Percentiles rank a stretch among this genome's conserved stretches.
These are phyloP conservation scores for Phytophthora palmivora DNA, from an alignment of 352 stramenopile genomes.

Conservation along the genomic window DNA sequence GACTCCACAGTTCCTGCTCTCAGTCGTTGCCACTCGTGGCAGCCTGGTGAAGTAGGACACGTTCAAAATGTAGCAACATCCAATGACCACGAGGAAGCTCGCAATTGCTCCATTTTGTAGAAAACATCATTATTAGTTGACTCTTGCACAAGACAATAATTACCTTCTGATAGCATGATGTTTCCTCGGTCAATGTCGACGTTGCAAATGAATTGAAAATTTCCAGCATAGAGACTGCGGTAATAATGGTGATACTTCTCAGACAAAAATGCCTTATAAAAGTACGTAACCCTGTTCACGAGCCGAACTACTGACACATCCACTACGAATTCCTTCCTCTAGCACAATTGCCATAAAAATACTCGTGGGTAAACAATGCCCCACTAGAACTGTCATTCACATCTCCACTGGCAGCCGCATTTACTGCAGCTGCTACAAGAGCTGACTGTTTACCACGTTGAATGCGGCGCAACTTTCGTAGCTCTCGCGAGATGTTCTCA, in stretches of 20 bases:
- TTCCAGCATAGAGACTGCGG: too few species aligned
- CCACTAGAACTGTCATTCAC: constrained; percentile 11
- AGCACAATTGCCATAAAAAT: constrained; percentile 41
- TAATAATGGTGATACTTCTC: neutral
- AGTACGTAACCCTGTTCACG: neutral
- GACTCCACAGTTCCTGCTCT: constrained; percentile 16
- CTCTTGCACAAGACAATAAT: too few species aligned
- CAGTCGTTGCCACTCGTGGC: constrained; percentile 29
- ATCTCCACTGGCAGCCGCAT: constrained; percentile 19
- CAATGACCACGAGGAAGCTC: constrained; percentile 29
- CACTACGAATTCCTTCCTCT: constrained; percentile 15
- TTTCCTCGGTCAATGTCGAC: too few species aligned
- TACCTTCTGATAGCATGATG: too few species aligned
- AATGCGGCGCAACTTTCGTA: constrained; percentile 44
- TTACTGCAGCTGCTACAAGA: constrained; percentile 33
- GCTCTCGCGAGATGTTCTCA: constrained; percentile 28
- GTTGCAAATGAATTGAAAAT: too few species aligned
- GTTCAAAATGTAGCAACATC: constrained; percentile 28
- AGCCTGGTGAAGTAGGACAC: constrained; percentile 23
- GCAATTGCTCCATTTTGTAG: constrained; percentile 34
- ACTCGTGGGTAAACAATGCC: constrained; percentile 35
- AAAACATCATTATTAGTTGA: neutral
- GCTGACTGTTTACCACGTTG: constrained; percentile 53
- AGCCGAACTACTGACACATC: neutral
- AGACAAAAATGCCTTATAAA: neutral